Evolutionary conservation across 164 flowering plant genomes (phyloP), one percentile per base, ranked within the genome.

Genomic region (Berberis thunbergii): DNA sequence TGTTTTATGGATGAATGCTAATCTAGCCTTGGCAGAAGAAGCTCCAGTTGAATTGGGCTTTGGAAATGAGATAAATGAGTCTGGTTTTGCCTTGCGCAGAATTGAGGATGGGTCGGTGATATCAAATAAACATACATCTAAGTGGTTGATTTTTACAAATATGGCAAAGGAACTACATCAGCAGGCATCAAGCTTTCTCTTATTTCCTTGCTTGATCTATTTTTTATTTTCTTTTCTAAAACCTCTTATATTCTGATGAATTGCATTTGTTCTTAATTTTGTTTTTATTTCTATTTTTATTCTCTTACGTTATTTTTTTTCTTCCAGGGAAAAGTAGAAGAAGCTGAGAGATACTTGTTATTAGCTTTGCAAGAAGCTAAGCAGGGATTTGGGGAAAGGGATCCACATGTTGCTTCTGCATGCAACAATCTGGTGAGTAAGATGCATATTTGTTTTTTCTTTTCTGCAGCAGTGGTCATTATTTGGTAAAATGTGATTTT

Each of bases 391-490:
- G 97, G 98, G 44, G 86, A 81, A 70, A 79, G 77, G 70, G 98
- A 90, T 75, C 78, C 95, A 0, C 97, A 94, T 81, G 98, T 90
- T 76, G 98, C 98, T 59, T 84, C 98, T 54, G 78, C 97, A 50
- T 83, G 82, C 74, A 94, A 90, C 80, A 90, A 90, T 80, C 80
- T 94, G 89, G 26, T 26, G 26, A 26, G 26, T 26, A 26, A 26
- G 26, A 26, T 26, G 26, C 26, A 26, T 26, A 26, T 26, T 26
- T 26, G 26, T 26, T 26, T 26, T 26, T 26, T 26, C 26, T 26
- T 26, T 26, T 26, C 26, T 26, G 26, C 26, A 26, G 26, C 26
- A 26, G 26, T 26, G 26, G 26, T 26, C 26, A 26, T 26, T 26
- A 26, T 26, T 26, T 26, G 26, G 26, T 26, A 26, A 26, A 26